Percentiles rank a stretch among this genome's conserved stretches.
phyloP scores from a whole-genome alignment of 495 filamentous ascomycete genomes.

The Xeromyces bisporus region DNA sequence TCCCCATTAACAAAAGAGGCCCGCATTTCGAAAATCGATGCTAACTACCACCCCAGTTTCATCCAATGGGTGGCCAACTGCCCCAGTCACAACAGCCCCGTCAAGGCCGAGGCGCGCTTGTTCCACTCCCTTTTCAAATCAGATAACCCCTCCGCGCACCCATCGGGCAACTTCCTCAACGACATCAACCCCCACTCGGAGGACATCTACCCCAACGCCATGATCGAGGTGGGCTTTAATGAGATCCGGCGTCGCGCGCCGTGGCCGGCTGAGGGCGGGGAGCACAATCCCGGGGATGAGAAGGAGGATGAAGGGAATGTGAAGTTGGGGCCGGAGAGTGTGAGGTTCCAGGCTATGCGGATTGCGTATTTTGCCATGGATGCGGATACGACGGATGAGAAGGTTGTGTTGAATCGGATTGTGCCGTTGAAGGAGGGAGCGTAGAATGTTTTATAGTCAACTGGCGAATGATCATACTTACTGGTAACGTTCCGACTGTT shows the following conservation, averaged over 20 bases:
- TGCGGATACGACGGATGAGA: constrained; percentile 56
- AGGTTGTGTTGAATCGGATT: constrained; percentile 77
- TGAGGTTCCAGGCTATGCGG: constrained; percentile 85
- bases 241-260: constrained; percentile 58
- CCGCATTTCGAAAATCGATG: no score
- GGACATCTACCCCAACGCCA: constrained; percentile 54
- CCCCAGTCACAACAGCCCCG: constrained; percentile 40
- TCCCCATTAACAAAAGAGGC: no score
- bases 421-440: constrained; percentile 72
- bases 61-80: constrained; percentile 76
- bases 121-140: constrained; percentile 77
- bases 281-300: constrained; percentile 12
- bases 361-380: constrained; percentile 79
- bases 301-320: constrained; percentile 12
- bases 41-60: no score
- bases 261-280: constrained; percentile 64
- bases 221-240: constrained; percentile 75
- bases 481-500: no score
- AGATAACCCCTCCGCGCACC: constrained; percentile 51
- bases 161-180: constrained; percentile 58
- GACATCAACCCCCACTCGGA: constrained; percentile 81
- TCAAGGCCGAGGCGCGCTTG: constrained; percentile 62
- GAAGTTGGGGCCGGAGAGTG: constrained; percentile 47
- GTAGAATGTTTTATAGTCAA: no score
- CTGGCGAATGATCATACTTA: no score